phyloP scores from a whole-genome alignment of 2,329 filamentous ascomycete species.

The Basipetospora sp. region DNA sequence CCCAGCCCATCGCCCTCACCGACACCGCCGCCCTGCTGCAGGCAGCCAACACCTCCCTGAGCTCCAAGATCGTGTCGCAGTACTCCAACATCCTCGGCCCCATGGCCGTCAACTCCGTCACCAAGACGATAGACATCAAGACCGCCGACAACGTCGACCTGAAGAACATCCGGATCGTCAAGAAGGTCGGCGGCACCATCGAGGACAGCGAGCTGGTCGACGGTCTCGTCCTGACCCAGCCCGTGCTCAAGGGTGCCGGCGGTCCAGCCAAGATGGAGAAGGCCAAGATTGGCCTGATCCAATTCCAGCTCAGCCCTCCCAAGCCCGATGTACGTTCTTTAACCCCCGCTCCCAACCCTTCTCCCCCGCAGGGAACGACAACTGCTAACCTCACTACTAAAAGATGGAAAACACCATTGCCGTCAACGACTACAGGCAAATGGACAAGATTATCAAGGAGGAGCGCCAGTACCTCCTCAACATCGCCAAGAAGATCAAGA shows the following conservation, averaged over 20 bases:
- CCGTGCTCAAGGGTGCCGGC: constrained; percentile 82
- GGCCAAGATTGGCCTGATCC: constrained; percentile 88
- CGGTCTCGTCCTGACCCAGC: constrained; percentile 80
- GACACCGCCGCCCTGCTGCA: constrained; percentile 86
- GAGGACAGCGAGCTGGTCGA: constrained; percentile 97
- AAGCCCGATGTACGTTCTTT: constrained; percentile 68
- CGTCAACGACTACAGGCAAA: constrained; percentile 98
- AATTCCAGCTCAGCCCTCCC: constrained; percentile 95
- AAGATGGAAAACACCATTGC: constrained; percentile 99
- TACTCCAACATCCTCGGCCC: constrained; percentile 89
- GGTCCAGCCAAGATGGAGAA: constrained; percentile 92
- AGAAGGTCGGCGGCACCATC: constrained; percentile 95
- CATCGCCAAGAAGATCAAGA: constrained; percentile 99
- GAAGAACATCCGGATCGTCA: constrained; percentile 89
- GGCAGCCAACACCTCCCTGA: constrained; percentile 90
- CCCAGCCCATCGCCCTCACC: constrained; percentile 74
- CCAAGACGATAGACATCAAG: constrained; percentile 89
- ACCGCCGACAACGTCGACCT: constrained; percentile 93
- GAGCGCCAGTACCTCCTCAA: constrained; percentile 95
- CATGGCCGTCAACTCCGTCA: constrained; percentile 93
- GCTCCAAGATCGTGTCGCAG: constrained; percentile 96
- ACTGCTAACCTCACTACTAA: constrained; percentile 12
- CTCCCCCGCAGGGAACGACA: neutral
- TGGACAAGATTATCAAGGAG: constrained; percentile 99
- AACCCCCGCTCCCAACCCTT: no score